Percentiles rank a stretch among this genome's conserved stretches.
These are phyloP conservation scores for Oenanthe javanica DNA, from an alignment of 140 eudicot species.

Conservation along the genomic window DNA sequence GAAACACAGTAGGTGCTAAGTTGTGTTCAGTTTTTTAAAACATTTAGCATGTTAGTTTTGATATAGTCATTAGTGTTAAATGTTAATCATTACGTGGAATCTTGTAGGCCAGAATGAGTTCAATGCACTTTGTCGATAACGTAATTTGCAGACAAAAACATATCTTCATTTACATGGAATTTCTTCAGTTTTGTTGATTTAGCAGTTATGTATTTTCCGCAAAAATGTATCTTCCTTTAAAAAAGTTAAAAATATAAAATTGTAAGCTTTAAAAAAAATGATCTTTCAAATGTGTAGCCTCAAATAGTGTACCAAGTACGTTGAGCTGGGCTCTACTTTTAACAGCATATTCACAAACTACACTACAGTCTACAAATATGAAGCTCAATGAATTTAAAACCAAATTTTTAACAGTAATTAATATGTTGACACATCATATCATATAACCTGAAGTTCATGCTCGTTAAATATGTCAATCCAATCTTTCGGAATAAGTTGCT, in stretches of 20 bases:
- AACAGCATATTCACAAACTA: neutral
- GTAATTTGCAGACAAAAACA: neutral
- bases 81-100: neutral
- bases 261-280: neutral
- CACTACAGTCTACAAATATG: neutral
- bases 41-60: neutral
- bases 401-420: neutral
- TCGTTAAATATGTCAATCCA: constrained; percentile 98
- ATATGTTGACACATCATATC: neutral
- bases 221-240: neutral
- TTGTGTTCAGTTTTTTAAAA: neutral
- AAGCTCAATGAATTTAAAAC: neutral
- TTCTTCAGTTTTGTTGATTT: neutral
- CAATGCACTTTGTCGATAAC: neutral
- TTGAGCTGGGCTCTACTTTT: neutral
- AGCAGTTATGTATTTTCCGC: neutral
- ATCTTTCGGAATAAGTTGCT: constrained; percentile 82
- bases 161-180: neutral
- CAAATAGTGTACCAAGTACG: neutral
- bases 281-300: neutral
- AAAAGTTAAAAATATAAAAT: neutral
- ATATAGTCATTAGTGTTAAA: neutral
- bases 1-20: neutral
- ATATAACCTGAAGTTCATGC: constrained; percentile 92
- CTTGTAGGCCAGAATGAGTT: neutral